Conservation (phyloP, 192 early-diverging fungal species). For the Funneliformis mosseae region DNA sequence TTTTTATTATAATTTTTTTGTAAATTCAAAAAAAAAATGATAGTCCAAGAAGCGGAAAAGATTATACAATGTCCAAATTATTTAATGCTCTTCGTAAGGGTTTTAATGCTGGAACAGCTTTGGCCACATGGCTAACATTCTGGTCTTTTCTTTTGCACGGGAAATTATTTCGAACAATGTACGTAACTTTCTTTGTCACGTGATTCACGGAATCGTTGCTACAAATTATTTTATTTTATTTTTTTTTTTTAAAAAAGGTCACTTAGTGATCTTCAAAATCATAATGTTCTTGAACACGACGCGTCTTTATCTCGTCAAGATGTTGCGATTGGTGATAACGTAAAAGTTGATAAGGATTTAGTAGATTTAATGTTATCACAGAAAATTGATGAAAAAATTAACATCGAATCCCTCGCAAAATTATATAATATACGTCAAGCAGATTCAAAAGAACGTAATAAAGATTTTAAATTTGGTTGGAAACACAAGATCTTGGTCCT, state of each 20-base stretch:
- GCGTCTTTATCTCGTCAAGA: constrained; percentile 28
- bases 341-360: constrained; percentile 1
- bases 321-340: not conserved
- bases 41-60: not conserved
- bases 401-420: constrained; percentile 17
- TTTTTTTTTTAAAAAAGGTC: not conserved
- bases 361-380: constrained; percentile 14
- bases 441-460: constrained; percentile 2
- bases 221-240: too few species aligned
- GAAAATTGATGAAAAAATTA: constrained; percentile 11
- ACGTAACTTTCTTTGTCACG: not conserved
- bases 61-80: not conserved
- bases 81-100: not conserved
- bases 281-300: constrained; percentile 19
- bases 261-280: not conserved
- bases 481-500: not conserved
- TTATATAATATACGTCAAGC: not conserved
- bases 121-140: not conserved
- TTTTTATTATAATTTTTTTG: too few species aligned
- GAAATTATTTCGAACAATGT: not conserved
- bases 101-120: not conserved
- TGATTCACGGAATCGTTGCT: too few species aligned
- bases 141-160: not conserved
- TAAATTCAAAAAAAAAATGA: not conserved
- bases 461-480: not conserved